Base-by-base conservation (phyloP, 345 rosid genomes). In the Streptanthus diversifolius region DNA sequence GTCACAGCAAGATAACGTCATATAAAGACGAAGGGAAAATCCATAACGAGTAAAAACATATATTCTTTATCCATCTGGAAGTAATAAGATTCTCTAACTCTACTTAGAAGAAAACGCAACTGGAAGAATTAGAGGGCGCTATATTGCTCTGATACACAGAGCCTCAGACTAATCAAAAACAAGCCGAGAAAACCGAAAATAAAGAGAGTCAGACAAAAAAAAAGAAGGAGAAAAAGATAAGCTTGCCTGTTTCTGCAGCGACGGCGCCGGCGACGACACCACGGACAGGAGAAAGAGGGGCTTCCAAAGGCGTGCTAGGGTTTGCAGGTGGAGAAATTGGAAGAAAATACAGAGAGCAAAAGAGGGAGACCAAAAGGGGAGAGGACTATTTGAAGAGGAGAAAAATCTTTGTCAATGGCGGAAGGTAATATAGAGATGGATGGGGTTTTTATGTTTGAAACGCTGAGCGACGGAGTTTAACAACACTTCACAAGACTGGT, bases 211-310 rank as follows among this genome's bases (percentile, higher is more conserved):
- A 30, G 49, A 25, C 58, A 43, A 27, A 44, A 33, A 17, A 36
- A 7, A n/a, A 44, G 9, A 22, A 8, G 27, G 13, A 45, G 53
- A 44, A 7, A 22, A 22, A 4, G 10, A 47, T 30, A 13, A 6
- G 53, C 27, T 74, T 74, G 45, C 78, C 63, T 59, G 53, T 57
- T 52, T 47, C 44, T 33, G 66, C 41, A 47, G 62, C 51, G 60
- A 55, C 64, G 58, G 65, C 12, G 59, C 51, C 49, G 59, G 48
- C 7, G 22, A 48, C 3, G 63, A 25, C 8, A 25, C n/a, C 11
- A 15, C 22, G 19, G 29, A n/a, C 17, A 7, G 12, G 18, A 68
- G 63, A 30, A 55, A 12, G 71, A 7, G 55, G 51, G 27, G 19
- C 3, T 57, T 58, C 30, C 37, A 55, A 36, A 32, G 73, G 24